Conservation (phyloP, 83 land plant species). For the Isoetes engelmannii region DNA sequence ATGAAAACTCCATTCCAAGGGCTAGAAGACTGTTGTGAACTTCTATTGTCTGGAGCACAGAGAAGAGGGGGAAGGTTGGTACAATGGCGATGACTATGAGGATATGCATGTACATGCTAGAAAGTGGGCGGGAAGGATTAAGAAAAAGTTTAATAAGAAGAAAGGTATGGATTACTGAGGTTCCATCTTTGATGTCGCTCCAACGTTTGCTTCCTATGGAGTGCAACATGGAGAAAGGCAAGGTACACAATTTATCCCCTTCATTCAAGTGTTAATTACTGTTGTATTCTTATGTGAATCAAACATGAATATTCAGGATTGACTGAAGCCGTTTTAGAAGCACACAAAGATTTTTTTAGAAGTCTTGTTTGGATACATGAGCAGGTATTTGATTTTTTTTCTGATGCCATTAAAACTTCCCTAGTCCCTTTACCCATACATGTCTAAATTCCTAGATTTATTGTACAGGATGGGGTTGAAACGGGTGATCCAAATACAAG, state of each 20-base stretch:
- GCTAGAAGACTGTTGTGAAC: slow-evolving; percentile 85
- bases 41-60: slow-evolving; percentile 63
- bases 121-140: slow-evolving; percentile 76
- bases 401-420: not conserved
- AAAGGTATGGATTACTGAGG: slow-evolving; percentile 69
- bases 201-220: slow-evolving; percentile 89
- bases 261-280: not conserved
- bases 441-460: slow-evolving; percentile 3
- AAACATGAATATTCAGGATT: slow-evolving; percentile 43
- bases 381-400: slow-evolving; percentile 53
- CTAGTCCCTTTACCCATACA: not conserved
- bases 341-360: slow-evolving; percentile 66
- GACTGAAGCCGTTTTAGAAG: slow-evolving; percentile 62
- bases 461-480: slow-evolving; percentile 49
- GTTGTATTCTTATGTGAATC: slow-evolving; percentile 38
- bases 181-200: slow-evolving; percentile 75
- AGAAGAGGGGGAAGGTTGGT: slow-evolving; percentile 87
- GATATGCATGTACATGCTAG: slow-evolving; percentile 72
- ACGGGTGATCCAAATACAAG: slow-evolving; percentile 38
- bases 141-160: slow-evolving; percentile 37
- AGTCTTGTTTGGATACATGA: slow-evolving; percentile 82
- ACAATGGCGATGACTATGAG: slow-evolving; percentile 50
- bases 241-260: slow-evolving; percentile 24
- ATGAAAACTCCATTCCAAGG: slow-evolving; percentile 95
- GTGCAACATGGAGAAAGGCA: slow-evolving; percentile 69